Evolutionary conservation across 2,329 filamentous ascomycete species (phyloP).

Genomic region (Colletotrichum liriopes): DNA sequence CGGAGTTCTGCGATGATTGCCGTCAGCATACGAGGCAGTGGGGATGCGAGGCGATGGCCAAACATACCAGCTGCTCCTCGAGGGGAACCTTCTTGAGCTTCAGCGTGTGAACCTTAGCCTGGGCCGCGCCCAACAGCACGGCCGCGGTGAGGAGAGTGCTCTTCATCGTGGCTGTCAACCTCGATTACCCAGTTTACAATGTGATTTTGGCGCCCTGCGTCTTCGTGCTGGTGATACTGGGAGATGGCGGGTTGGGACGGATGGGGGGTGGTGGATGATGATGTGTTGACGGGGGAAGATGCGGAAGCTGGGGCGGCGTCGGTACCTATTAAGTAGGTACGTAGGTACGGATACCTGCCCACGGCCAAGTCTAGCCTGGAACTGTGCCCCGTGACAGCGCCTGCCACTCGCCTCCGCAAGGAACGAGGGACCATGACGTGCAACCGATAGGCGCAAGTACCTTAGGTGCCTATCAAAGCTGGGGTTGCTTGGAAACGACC

Average conservation of each 20-base stretch:
- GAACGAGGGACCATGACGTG: slow-evolving; percentile 26
- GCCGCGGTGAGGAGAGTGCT: slow-evolving; percentile 84
- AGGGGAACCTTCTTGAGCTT: slow-evolving; percentile 98
- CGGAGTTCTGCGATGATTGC: slow-evolving; percentile 70
- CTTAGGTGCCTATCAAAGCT: slow-evolving; percentile 28
- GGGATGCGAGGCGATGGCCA: neutral
- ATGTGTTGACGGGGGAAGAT: slow-evolving; percentile 41
- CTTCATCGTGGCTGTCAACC: slow-evolving; percentile 79
- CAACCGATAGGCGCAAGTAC: slow-evolving; percentile 29
- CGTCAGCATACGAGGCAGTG: slow-evolving; percentile 39
- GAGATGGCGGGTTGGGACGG: slow-evolving; percentile 23
- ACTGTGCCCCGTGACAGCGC: slow-evolving; percentile 30
- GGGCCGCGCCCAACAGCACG: slow-evolving; percentile 85
- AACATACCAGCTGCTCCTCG: slow-evolving; percentile 89
- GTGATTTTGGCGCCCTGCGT: slow-evolving; percentile 29
- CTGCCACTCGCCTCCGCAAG: slow-evolving; percentile 41
- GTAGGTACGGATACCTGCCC: slow-evolving; percentile 17
- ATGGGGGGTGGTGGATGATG: slow-evolving; percentile 30
- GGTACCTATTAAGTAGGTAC: slow-evolving; percentile 42
- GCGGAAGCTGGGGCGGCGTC: slow-evolving; percentile 33
- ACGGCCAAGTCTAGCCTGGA: slow-evolving; percentile 5
- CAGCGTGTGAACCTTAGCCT: slow-evolving; percentile 93
- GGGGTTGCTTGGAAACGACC: neutral
- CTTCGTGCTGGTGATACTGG: slow-evolving; percentile 33
- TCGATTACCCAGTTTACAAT: slow-evolving; percentile 26